Evolutionary conservation across 2,329 filamentous ascomycete genomes (phyloP).

Genomic region (Trichoderma semiorbis): DNA sequence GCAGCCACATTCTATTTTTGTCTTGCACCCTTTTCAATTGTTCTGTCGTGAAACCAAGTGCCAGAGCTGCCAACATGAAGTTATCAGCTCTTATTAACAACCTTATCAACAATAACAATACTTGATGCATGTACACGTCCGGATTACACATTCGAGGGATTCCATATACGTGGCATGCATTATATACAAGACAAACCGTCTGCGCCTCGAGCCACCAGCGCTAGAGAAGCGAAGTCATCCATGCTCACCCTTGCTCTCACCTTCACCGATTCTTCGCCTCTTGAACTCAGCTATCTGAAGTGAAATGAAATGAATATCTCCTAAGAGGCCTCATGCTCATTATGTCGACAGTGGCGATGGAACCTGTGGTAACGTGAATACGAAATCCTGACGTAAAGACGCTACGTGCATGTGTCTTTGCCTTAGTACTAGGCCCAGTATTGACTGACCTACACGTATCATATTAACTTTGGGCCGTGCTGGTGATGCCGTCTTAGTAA

Average conservation of each 20-base stretch:
- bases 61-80: not conserved
- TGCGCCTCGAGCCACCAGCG: not conserved
- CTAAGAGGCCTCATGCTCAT: not conserved
- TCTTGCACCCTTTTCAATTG: not conserved
- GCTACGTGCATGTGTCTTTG: not conserved
- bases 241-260: not conserved
- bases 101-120: not conserved
- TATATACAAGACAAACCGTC: not conserved
- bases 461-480: not conserved
- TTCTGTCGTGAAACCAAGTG: not conserved
- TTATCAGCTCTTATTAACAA: not conserved
- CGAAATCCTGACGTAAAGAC: constrained; percentile 6
- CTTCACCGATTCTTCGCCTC: not conserved
- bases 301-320: not conserved
- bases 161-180: not conserved
- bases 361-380: not conserved
- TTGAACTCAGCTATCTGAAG: not conserved
- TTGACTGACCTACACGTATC: too few species aligned
- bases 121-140: not conserved
- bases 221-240: not conserved
- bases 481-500: not conserved
- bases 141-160: not conserved
- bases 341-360: not conserved
- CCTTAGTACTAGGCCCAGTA: too few species aligned
- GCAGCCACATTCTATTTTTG: constrained; percentile 11